Conservation (phyloP, 1,284 basidiomycete genomes). For the Puccinia coronata region DNA sequence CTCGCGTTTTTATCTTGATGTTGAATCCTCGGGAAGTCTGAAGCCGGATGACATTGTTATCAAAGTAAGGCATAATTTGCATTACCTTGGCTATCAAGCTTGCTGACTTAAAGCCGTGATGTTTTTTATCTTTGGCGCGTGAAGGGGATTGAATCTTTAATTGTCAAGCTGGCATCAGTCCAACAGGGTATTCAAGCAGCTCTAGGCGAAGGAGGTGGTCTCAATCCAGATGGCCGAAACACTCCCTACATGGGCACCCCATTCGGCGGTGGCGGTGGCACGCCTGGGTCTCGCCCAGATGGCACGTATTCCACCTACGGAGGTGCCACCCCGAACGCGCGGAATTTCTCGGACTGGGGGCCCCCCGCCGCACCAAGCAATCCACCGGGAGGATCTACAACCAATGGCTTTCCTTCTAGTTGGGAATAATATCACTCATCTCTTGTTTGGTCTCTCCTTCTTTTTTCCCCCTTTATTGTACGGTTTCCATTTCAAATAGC, state of each 20-base stretch:
- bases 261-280: conserved; percentile 42
- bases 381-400: conserved; percentile 8
- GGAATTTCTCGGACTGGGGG: conserved; percentile 36
- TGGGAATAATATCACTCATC: conserved; percentile 4
- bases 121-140: not conserved
- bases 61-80: conserved; percentile 64
- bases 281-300: conserved; percentile 44
- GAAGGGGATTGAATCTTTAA: conserved; percentile 48
- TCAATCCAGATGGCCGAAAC: conserved; percentile 49
- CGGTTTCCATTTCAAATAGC: not conserved
- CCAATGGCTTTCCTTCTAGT: conserved; percentile 25
- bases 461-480: not conserved
- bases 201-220: conserved; percentile 39
- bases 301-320: conserved; percentile 39
- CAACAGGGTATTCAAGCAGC: conserved; percentile 47
- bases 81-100: not conserved
- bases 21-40: conserved; percentile 86
- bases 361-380: conserved; percentile 45
- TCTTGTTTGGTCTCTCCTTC: not conserved
- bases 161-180: conserved; percentile 49
- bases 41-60: conserved; percentile 83
- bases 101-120: no score
- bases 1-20: conserved; percentile 82
- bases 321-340: conserved; percentile 40
- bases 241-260: conserved; percentile 50